phyloP scores from a whole-genome alignment of 176 grass and related monocot genomes.

The Secale cereale region DNA sequence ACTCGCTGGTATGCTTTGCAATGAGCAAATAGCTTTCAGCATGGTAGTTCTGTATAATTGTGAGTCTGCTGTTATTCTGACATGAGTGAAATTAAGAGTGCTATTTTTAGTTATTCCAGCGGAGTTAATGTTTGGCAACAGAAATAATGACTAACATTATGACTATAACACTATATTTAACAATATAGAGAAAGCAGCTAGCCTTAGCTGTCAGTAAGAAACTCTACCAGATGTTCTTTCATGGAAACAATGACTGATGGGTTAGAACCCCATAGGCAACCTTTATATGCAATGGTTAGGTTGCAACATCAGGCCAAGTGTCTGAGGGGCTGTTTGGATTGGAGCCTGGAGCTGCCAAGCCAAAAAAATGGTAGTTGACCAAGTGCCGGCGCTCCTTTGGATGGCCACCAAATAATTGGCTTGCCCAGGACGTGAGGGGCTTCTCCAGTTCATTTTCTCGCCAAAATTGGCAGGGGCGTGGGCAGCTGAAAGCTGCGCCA shows the following conservation, averaged over 20 bases:
- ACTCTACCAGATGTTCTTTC: constrained; percentile 12
- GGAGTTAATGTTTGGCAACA: neutral
- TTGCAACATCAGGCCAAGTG: constrained; percentile 6
- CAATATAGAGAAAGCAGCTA: constrained; percentile 4
- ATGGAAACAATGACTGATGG: neutral
- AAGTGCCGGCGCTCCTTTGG: no score
- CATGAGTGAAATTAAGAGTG: constrained; percentile 2
- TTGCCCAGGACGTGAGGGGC: no score
- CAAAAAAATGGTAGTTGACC: no score
- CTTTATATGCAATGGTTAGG: neutral
- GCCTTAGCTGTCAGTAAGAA: neutral
- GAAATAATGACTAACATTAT: constrained; percentile 5
- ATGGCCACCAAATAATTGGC: no score
- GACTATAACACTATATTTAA: neutral
- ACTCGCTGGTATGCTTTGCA: constrained; percentile 16
- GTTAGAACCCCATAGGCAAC: neutral
- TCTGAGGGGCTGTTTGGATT: no score
- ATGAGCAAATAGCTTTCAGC: constrained; percentile 11
- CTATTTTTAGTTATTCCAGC: constrained; percentile 7
- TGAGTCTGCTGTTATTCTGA: constrained; percentile 19
- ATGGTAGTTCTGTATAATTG: constrained; percentile 13
- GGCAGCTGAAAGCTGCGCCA: no score
- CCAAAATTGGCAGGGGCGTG: no score
- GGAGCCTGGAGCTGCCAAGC: no score
- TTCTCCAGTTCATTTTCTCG: no score